Evolutionary conservation across 2,329 filamentous ascomycete species (phyloP).

Genomic region (Apiospora hydei): DNA sequence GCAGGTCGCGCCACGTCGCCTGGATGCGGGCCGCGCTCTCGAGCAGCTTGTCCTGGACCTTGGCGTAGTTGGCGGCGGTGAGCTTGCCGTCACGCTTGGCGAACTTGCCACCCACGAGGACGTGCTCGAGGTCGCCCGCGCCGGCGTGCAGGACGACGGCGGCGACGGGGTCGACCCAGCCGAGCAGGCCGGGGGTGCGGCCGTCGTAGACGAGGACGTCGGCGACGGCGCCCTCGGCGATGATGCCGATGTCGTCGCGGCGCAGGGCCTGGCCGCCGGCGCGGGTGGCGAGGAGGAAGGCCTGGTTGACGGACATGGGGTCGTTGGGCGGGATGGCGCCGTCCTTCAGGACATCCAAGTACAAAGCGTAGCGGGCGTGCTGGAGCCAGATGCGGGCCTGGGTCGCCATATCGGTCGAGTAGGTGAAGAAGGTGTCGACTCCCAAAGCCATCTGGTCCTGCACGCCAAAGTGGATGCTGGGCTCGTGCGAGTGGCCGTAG

Average conservation of each 20-base stretch:
- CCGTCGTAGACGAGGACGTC: slow-evolving; percentile 62
- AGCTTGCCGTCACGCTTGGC: slow-evolving; percentile 52
- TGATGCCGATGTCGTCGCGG: slow-evolving; percentile 57
- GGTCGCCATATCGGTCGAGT: slow-evolving; percentile 56
- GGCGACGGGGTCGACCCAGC: slow-evolving; percentile 63
- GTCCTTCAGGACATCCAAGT: slow-evolving; percentile 45
- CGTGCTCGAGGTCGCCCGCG: slow-evolving; percentile 58
- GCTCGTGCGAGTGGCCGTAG: slow-evolving; percentile 60
- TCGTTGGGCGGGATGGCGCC: slow-evolving; percentile 50
- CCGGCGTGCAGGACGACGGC: slow-evolving; percentile 63
- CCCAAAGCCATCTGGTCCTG: slow-evolving; percentile 61
- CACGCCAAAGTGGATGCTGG: slow-evolving; percentile 44
- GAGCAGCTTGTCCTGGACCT: slow-evolving; percentile 43
- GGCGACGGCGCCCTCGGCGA: slow-evolving; percentile 58
- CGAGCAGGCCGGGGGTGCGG: slow-evolving; percentile 55
- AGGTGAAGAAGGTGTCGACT: slow-evolving; percentile 62
- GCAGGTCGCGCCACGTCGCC: slow-evolving; percentile 34
- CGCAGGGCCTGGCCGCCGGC: slow-evolving; percentile 59
- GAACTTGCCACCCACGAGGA: slow-evolving; percentile 57
- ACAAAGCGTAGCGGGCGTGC: slow-evolving; percentile 48
- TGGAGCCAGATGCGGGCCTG: slow-evolving; percentile 65
- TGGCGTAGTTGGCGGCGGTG: slow-evolving; percentile 37
- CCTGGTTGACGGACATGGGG: slow-evolving; percentile 61
- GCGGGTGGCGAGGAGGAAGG: slow-evolving; percentile 62
- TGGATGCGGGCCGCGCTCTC: slow-evolving; percentile 44